Evolutionary conservation across 306 rosid species (phyloP).

Genomic region (Malus orientalis): DNA sequence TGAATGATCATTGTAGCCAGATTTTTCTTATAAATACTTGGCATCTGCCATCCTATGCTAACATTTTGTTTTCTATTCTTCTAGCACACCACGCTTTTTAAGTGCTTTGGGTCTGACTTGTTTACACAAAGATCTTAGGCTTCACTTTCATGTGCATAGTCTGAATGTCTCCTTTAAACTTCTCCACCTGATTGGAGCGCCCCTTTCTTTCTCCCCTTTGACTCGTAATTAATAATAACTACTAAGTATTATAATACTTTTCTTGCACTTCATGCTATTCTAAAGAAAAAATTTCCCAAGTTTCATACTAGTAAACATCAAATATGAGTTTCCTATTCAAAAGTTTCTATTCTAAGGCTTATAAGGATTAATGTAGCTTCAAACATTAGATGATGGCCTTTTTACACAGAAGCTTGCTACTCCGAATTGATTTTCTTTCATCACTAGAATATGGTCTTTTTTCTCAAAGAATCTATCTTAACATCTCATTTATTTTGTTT

Average conservation of each 20-base stretch:
- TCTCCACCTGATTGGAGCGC: too few relatives aligned
- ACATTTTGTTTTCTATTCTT: not conserved
- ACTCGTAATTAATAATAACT: too few relatives aligned
- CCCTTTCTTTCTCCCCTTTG: too few relatives aligned
- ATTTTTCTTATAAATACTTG: not conserved
- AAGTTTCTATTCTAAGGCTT: not conserved
- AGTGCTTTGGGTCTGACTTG: not conserved
- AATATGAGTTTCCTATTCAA: not conserved
- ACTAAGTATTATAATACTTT: not conserved
- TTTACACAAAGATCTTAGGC: not conserved
- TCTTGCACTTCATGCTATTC: not conserved
- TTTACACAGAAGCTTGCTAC: not conserved
- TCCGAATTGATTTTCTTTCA: not conserved
- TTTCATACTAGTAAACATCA: not conserved
- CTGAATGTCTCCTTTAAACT: too few relatives aligned
- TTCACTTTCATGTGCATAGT: not conserved
- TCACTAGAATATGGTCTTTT: not conserved
- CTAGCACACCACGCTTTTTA: not conserved
- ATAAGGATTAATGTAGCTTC: not conserved
- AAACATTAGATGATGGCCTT: not conserved
- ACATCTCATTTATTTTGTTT: not conserved
- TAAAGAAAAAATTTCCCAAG: not conserved
- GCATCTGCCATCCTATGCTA: not conserved
- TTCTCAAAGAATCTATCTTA: not conserved
- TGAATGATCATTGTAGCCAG: not conserved